A percentile compares a stretch with the other conserved stretches of the same genome.
These are phyloP conservation scores for Austroboletus rostrupii DNA, from an alignment of 1,284 basidiomycete species.

Conservation along the genomic window DNA sequence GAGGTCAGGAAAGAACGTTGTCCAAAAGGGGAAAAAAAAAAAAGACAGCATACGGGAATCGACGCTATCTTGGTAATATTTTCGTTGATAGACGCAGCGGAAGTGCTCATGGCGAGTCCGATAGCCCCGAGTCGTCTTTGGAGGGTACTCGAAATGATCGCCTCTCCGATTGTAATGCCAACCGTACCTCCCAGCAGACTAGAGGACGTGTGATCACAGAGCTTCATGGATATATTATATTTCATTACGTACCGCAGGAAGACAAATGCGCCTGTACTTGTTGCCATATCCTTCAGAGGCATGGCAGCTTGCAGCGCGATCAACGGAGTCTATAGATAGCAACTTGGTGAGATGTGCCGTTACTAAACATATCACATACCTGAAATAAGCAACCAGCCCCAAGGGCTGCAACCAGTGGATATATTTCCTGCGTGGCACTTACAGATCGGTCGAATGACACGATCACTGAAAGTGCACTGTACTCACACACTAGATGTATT, in stretches of 20 bases:
- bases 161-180: conserved; percentile 35
- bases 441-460: not conserved
- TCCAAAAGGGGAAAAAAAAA: too few relatives aligned
- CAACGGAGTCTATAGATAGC: conserved; percentile 24
- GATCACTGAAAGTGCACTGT: not conserved
- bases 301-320: conserved; percentile 43
- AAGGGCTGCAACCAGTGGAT: conserved; percentile 32
- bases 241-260: conserved; percentile 30
- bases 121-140: conserved; percentile 48
- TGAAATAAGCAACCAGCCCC: conserved; percentile 39
- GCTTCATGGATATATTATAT: not conserved
- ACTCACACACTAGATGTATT: conserved; percentile 27
- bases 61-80: conserved; percentile 49
- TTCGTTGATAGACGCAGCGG: conserved; percentile 52
- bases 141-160: conserved; percentile 34
- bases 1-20: not conserved
- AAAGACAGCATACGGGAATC: conserved; percentile 47
- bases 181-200: conserved; percentile 37
- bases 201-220: not conserved
- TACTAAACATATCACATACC: conserved; percentile 3
- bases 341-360: not conserved
- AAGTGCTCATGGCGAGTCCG: conserved; percentile 38
- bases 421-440: conserved; percentile 33
- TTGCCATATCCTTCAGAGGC: conserved; percentile 46
- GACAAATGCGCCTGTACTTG: conserved; percentile 33